Percentiles rank a stretch among this genome's conserved stretches.
Conservation (phyloP, 257 asterid species). For the Solanum gandarillasii region DNA sequence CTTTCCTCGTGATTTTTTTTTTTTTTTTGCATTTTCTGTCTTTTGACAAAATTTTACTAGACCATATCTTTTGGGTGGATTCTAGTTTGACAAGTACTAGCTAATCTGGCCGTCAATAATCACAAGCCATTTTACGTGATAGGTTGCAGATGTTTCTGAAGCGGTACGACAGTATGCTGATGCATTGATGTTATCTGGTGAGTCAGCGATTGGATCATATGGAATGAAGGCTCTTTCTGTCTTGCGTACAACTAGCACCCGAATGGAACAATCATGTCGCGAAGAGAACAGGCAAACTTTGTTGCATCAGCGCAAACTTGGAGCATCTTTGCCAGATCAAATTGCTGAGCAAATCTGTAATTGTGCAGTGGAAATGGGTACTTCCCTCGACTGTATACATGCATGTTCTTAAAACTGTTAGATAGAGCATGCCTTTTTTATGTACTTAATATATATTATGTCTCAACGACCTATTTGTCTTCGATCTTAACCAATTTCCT, state of each 20-base stretch:
- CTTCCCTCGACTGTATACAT: background rate
- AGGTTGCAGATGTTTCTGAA: slow-evolving; percentile 93
- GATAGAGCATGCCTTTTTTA: background rate
- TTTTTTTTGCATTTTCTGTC: background rate
- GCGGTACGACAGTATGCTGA: slow-evolving; percentile 81
- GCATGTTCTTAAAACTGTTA: background rate
- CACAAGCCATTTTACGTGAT: background rate
- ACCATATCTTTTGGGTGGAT: background rate
- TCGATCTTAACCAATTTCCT: background rate
- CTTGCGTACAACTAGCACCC: slow-evolving; percentile 50
- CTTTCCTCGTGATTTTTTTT: background rate
- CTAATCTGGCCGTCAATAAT: background rate
- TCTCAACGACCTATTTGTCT: background rate
- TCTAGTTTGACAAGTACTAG: background rate
- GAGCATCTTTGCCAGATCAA: slow-evolving; percentile 42
- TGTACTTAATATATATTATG: background rate
- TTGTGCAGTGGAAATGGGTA: slow-evolving; percentile 78
- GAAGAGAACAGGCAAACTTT: slow-evolving; percentile 47
- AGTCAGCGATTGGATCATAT: slow-evolving; percentile 73
- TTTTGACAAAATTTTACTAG: background rate
- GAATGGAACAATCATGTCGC: slow-evolving; percentile 72
- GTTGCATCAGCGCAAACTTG: slow-evolving; percentile 25
- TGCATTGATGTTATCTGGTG: slow-evolving; percentile 86
- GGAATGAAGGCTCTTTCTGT: slow-evolving; percentile 69
- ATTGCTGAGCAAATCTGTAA: slow-evolving; percentile 72